These are phyloP conservation scores for Entonaema liquescens DNA, from an alignment of 495 filamentous ascomycete species.

Conservation along the genomic window DNA sequence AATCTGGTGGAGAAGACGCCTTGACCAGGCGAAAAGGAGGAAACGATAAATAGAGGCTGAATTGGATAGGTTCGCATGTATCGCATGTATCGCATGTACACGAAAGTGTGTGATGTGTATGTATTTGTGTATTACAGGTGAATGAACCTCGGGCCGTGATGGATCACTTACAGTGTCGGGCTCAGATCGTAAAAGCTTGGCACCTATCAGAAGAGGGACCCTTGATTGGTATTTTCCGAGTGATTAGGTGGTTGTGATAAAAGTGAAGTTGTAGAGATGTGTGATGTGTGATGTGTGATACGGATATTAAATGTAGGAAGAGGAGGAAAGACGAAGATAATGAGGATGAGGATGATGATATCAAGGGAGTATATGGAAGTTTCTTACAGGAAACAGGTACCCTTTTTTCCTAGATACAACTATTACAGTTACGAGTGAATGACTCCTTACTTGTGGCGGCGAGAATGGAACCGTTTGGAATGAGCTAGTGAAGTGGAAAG, in stretches of 20 bases:
- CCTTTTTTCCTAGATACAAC: neutral
- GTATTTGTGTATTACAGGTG: constrained; percentile 5
- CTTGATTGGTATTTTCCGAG: constrained; percentile 1
- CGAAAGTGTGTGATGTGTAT: neutral
- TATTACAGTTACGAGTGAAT: constrained; percentile 25
- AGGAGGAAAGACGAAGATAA: constrained; percentile 13
- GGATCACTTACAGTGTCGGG: constrained; percentile 34
- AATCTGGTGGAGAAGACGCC: constrained; percentile 38
- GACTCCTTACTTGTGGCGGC: constrained; percentile 39
- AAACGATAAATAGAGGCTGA: constrained; percentile 25
- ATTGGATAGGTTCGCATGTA: constrained; percentile 19
- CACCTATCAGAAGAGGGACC: constrained; percentile 8
- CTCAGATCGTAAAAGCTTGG: constrained; percentile 14
- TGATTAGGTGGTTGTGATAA: constrained; percentile 11
- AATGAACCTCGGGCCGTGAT: constrained; percentile 35
- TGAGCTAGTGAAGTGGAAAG: constrained; percentile 25
- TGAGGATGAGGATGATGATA: neutral
- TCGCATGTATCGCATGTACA: neutral
- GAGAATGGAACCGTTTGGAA: constrained; percentile 40
- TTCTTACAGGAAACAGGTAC: neutral
- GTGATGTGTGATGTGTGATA: too few relatives aligned
- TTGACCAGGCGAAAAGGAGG: constrained; percentile 38
- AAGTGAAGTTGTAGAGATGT: neutral
- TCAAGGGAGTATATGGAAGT: neutral
- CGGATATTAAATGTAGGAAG: constrained; percentile 31